These are phyloP conservation scores for Schizonepeta tenuifolia DNA, from an alignment of 257 asterid genomes.

Conservation along the genomic window DNA sequence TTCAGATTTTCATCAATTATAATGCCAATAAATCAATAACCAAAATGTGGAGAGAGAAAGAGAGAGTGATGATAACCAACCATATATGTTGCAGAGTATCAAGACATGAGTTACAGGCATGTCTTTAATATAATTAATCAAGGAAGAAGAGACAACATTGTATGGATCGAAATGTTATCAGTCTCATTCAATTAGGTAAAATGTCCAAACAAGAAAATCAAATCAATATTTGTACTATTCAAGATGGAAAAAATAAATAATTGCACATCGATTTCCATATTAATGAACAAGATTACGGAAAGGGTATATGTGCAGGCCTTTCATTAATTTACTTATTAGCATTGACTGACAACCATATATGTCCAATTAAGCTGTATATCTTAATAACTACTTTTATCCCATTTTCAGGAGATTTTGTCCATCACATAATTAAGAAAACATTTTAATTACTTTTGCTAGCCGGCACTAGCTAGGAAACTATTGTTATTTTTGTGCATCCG, in stretches of 20 bases:
- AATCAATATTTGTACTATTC: background rate
- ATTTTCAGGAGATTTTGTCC: background rate
- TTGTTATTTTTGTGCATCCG: too few species aligned
- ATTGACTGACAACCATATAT: background rate
- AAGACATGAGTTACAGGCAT: background rate
- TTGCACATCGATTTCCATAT: background rate
- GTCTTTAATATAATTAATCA: background rate
- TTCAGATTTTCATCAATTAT: too few species aligned
- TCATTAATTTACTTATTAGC: background rate
- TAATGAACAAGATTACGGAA: background rate
- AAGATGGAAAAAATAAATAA: background rate
- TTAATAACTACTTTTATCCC: background rate
- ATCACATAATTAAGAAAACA: too few species aligned
- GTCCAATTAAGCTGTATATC: background rate
- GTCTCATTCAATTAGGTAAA: background rate
- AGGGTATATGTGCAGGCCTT: background rate
- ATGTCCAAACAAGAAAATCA: background rate
- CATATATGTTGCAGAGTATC: background rate
- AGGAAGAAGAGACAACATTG: slow-evolving; percentile 4
- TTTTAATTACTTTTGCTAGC: background rate
- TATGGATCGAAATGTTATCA: slow-evolving; percentile 13
- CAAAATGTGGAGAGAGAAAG: too few species aligned
- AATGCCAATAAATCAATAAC: background rate
- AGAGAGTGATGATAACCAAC: background rate
- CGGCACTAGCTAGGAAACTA: background rate